Base-by-base conservation (phyloP, 2,329 filamentous ascomycete species). In the Apiospora phragmitis region DNA sequence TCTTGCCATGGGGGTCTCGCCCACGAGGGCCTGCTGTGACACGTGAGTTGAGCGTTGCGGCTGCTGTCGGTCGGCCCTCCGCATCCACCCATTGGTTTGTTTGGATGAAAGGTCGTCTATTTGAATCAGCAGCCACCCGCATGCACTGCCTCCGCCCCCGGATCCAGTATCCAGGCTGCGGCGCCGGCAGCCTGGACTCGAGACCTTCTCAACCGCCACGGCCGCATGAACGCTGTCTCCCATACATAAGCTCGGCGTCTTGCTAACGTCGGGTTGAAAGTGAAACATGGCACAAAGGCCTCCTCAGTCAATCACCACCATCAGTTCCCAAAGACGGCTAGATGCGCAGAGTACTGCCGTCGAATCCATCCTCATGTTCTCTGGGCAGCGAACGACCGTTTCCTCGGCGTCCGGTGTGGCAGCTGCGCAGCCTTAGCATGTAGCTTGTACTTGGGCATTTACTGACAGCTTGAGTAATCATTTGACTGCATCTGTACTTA, bases 261-360 rank as follows among this genome's bases (percentile, higher is more conserved):
- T 38, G 65, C 41, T n/a, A 67, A 45, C 65, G 65, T 47, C 42
- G 26, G 35, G 38, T 45, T 24, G 11, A 29, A 42, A 47, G 69
- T 70, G 66, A 51, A 51, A 70, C 69, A 70, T 70, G 68, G 41
- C 66, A 70, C 69, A 62, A 68, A 38, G n/a, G 26, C 43, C 35
- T 35, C 35, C 21, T 43, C 26, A 24, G 8, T 67, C 68, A 35
- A 45, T 32, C 59, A 62, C 41, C 51, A 69, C 16, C 18, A 65
- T 24, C 55, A 16, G 55, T 35, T 38, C 43, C n/a, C 47, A 68
- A 38, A 55, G 26, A 47, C 65, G 69, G 69, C 42, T 70, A 70
- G 65, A 59, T 70, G 69, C 69, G 62, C 45, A 43, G 45, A 38
- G 2, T 26, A 24, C 29, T 35, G 42, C 29, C 45, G 7, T 21